These are phyloP conservation scores for Monoraphidium neglectum DNA, from an alignment of 139 green algal genomes.

Conservation along the genomic window DNA sequence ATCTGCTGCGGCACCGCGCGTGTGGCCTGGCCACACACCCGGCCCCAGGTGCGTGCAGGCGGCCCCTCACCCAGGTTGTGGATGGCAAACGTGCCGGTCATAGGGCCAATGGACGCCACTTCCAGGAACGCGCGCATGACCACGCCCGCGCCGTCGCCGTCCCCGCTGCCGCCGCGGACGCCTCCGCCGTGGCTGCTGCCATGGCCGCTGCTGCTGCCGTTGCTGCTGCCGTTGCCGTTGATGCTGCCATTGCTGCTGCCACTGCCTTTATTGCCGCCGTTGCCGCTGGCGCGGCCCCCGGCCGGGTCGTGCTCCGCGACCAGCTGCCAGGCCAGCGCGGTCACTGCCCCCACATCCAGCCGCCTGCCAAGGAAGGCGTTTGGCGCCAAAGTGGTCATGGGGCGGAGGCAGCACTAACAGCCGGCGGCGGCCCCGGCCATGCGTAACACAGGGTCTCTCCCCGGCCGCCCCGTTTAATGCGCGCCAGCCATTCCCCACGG, in stretches of 20 bases:
- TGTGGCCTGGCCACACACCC: too few relatives aligned
- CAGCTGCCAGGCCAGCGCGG: background rate
- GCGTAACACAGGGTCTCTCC: background rate
- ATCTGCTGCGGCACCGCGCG: too few relatives aligned
- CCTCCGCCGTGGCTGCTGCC: background rate
- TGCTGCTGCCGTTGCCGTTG: background rate
- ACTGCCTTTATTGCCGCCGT: background rate
- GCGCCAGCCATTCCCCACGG: too few relatives aligned
- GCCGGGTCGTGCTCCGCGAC: background rate
- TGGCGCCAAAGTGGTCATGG: too few relatives aligned
- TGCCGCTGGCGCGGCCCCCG: background rate
- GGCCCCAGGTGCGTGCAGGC: background rate
- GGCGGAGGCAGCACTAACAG: conserved; percentile 31
- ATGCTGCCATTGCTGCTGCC: background rate
- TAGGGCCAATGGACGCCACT: conserved; percentile 39
- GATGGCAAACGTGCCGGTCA: conserved; percentile 54
- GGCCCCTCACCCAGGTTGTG: background rate
- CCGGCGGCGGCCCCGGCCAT: background rate
- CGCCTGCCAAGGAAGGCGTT: conserved; percentile 6
- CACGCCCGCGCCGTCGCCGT: background rate
- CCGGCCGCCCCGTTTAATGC: too few relatives aligned
- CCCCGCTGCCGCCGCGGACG: background rate
- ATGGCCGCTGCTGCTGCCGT: background rate
- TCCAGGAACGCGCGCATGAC: conserved; percentile 49
- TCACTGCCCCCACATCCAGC: background rate